Evolutionary conservation across 805 yeast genomes (phyloP), one percentile per base, ranked within the genome.

Genomic region (Ogataea naganishii): DNA sequence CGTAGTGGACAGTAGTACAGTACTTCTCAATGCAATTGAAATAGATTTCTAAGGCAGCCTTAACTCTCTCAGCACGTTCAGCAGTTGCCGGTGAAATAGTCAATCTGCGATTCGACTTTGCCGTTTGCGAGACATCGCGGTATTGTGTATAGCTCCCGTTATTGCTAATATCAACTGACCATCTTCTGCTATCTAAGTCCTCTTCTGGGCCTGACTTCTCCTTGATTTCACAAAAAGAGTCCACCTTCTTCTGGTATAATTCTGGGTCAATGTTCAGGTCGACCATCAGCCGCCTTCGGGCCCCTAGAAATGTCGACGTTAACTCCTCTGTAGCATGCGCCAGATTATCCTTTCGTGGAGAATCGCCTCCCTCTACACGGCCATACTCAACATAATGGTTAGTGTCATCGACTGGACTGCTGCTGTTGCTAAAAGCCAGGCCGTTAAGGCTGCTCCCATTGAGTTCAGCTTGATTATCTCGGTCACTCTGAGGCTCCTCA

Each of bases 41-140:
- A 44, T 69, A 73, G 34, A 65, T 53, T 18, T 66, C 70, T 7
- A 77, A 36, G 42, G 64, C 56, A 9, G 61, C 45, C 33, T 64
- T 63, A 12, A 71, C 74, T 33, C 60, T 60, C 29, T 69, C 74
- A 0, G 73, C 75, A 29, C 79, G 44, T 15, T 58, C 50, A 9
- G 60, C 39, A 1, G 73, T 58, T 4, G 58, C 43, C 16, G 55
- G 53, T 4, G 71, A 54, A 1, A 58, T 42, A 14, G 19, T 18
- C 11, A 15, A 7, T 9, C 6, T 26, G 3, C 11, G 11, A 12
- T 8, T 7, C 9, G n/a, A n/a, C n/a, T n/a, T n/a, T n/a, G n/a
- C n/a, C n/a, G n/a, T n/a, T n/a, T n/a, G n/a, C n/a, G n/a, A n/a
- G n/a, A n/a, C n/a, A n/a, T n/a, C n/a, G n/a, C n/a, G n/a, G n/a